Conservation (phyloP, 345 rosid genomes). For the Salix arbutifolia region DNA sequence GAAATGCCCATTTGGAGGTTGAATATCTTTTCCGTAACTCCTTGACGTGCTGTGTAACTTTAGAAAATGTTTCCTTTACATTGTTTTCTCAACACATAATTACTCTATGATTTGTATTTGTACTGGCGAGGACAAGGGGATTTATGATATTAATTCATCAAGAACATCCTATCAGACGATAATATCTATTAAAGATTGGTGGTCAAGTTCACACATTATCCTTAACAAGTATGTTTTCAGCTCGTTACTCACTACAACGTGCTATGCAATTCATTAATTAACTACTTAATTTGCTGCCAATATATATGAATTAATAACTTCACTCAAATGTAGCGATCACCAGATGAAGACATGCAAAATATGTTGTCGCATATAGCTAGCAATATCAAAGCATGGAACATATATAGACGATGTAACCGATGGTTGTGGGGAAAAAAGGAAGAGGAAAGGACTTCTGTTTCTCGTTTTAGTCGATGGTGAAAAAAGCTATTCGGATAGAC, state of each 20-base stretch:
- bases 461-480: constrained; percentile 21
- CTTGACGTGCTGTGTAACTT: background rate
- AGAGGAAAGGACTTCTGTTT: background rate
- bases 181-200: background rate
- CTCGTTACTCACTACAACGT: constrained; percentile 16
- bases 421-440: background rate
- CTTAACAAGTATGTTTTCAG: background rate
- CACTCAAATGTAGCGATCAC: background rate
- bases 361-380: background rate
- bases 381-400: background rate
- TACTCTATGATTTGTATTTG: background rate
- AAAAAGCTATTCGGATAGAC: constrained; percentile 17
- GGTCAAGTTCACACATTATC: background rate
- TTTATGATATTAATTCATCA: background rate
- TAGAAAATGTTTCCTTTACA: no score
- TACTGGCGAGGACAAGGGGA: background rate
- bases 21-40: background rate
- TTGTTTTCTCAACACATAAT: background rate
- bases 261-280: background rate
- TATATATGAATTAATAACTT: no score
- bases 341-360: background rate
- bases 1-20: no score
- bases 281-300: background rate
- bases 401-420: constrained; percentile 16
- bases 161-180: constrained; percentile 11